These are phyloP conservation scores for Coniochaeta ligniaria DNA, from an alignment of 2,329 filamentous ascomycete genomes.

Conservation along the genomic window DNA sequence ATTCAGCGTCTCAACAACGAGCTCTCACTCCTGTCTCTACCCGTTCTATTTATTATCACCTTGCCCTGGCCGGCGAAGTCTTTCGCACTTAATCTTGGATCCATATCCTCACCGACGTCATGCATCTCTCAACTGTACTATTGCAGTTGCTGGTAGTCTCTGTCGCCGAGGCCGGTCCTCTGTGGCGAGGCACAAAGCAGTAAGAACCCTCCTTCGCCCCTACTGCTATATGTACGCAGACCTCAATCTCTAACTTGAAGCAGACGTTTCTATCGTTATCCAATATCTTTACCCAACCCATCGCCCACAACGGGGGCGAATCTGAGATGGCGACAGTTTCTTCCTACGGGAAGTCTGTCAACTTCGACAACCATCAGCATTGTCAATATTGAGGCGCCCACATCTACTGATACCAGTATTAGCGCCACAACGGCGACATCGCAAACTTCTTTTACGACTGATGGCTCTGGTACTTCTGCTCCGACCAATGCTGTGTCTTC, in stretches of 20 bases:
- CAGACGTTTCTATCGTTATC: background rate
- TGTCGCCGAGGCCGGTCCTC: conserved; percentile 17
- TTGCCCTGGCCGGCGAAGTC: background rate
- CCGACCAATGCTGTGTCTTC: background rate
- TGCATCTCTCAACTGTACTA: conserved; percentile 11
- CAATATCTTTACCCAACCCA: background rate
- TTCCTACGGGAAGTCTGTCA: background rate
- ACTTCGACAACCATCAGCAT: background rate
- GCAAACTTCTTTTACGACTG: background rate
- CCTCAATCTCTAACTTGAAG: conserved; percentile 1
- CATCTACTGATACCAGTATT: background rate
- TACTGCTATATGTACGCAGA: background rate
- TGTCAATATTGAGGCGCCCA: background rate
- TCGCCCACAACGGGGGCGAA: background rate
- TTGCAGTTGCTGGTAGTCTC: conserved; percentile 8
- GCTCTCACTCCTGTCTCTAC: background rate
- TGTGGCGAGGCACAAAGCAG: conserved; percentile 7
- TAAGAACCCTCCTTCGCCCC: background rate
- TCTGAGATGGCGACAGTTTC: background rate
- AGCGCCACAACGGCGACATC: background rate
- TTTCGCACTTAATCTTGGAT: background rate
- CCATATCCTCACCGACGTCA: conserved; percentile 2
- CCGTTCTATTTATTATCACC: background rate
- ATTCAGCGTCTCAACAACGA: background rate
- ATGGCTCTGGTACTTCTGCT: background rate